Evolutionary conservation across 2,329 filamentous ascomycete species (phyloP).

Genomic region (Coleophoma eucalyptorum): DNA sequence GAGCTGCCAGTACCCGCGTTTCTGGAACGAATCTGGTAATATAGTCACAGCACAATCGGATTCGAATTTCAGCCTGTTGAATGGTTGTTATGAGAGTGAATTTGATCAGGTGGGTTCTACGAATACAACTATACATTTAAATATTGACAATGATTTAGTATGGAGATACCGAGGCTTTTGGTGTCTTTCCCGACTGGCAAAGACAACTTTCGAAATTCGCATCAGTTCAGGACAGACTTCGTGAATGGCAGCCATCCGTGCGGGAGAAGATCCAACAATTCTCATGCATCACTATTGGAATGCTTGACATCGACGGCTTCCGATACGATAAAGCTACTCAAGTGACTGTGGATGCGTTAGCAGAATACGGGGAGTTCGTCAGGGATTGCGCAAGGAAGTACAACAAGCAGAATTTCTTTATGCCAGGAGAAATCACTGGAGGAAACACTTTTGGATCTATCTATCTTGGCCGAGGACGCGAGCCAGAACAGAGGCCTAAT

Average conservation of each 20-base stretch:
- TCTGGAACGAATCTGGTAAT: constrained; percentile 54
- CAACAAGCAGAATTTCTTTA: constrained; percentile 61
- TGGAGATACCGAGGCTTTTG: constrained; percentile 60
- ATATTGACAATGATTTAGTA: constrained; percentile 34
- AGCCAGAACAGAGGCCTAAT: constrained; percentile 45
- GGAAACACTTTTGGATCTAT: constrained; percentile 57
- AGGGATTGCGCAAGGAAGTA: constrained; percentile 51
- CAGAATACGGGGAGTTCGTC: constrained; percentile 51
- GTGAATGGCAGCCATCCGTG: constrained; percentile 58
- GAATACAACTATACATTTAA: too few relatives aligned
- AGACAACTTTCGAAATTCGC: constrained; percentile 62
- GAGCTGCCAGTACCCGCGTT: constrained; percentile 53
- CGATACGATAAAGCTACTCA: constrained; percentile 65
- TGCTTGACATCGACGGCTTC: constrained; percentile 64
- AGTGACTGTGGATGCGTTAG: constrained; percentile 57
- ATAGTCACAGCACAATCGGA: constrained; percentile 38
- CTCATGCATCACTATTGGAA: constrained; percentile 58
- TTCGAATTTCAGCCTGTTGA: constrained; percentile 38
- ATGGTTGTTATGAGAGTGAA: constrained; percentile 58
- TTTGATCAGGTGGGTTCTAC: constrained; percentile 44
- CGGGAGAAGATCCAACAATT: constrained; percentile 54
- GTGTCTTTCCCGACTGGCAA: constrained; percentile 59
- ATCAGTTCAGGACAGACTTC: constrained; percentile 60
- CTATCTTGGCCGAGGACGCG: constrained; percentile 58
- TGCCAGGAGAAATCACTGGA: constrained; percentile 60